phyloP scores from a whole-genome alignment of 257 asterid species.

The Perilla frutescens region DNA sequence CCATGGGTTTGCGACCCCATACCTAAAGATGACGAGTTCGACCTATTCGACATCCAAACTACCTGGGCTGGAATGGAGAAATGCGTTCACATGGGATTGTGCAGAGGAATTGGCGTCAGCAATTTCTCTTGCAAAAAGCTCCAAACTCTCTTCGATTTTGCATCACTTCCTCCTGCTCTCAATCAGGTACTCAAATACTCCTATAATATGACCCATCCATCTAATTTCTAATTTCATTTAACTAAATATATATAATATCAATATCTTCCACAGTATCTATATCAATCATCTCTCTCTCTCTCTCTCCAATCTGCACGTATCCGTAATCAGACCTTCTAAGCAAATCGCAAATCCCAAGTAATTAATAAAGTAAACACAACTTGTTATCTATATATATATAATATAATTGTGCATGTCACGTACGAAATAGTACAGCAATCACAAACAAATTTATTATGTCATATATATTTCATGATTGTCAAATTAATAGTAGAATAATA shows the following conservation, averaged over 20 bases:
- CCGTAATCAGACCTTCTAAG: neutral
- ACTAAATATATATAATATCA: no score
- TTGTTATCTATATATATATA: neutral
- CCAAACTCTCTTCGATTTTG: conserved; percentile 46
- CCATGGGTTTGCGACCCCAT: conserved; percentile 59
- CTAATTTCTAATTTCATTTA: no score
- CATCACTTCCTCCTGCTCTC: conserved; percentile 66
- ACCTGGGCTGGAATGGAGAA: conserved; percentile 87
- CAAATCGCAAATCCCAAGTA: neutral
- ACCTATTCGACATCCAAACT: conserved; percentile 52
- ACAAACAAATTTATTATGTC: neutral
- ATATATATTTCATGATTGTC: neutral
- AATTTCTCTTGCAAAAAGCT: conserved; percentile 74
- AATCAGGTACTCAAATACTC: no score
- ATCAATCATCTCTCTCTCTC: no score
- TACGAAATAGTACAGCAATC: conserved; percentile 27
- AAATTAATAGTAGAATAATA: neutral
- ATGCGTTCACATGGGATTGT: conserved; percentile 73
- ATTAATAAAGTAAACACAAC: neutral
- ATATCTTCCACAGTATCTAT: no score
- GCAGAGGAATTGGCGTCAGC: conserved; percentile 81
- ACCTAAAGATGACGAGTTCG: conserved; percentile 70
- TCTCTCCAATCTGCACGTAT: neutral
- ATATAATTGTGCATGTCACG: neutral
- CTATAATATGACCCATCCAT: no score